Percentiles rank a stretch among this genome's conserved stretches.
Conservation (phyloP, 2,329 filamentous ascomycete species). For the Cladobotryum protrusum region DNA sequence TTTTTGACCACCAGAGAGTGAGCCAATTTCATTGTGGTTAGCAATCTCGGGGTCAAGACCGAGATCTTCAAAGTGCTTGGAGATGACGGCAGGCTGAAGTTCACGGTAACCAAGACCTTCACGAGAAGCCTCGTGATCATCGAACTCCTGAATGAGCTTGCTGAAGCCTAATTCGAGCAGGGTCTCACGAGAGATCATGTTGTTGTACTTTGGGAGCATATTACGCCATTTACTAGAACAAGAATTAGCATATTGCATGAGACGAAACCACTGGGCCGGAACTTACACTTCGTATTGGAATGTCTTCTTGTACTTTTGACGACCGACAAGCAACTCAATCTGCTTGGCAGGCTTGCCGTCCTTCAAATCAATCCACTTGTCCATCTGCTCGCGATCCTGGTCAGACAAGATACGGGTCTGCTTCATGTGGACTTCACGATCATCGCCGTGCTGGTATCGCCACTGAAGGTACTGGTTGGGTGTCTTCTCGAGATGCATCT, state of each 20-base stretch:
- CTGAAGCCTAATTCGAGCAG: slow-evolving; percentile 77
- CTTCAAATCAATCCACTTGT: slow-evolving; percentile 76
- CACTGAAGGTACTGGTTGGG: slow-evolving; percentile 98
- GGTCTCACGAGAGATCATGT: slow-evolving; percentile 87
- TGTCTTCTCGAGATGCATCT: slow-evolving; percentile 99
- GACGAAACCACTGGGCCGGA: background rate
- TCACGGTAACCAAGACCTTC: slow-evolving; percentile 95
- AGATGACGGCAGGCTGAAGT: slow-evolving; percentile 87
- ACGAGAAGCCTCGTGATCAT: slow-evolving; percentile 97
- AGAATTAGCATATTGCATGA: background rate
- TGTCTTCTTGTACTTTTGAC: slow-evolving; percentile 98
- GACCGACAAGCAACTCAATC: slow-evolving; percentile 85
- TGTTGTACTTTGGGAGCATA: slow-evolving; percentile 88
- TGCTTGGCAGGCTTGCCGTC: slow-evolving; percentile 74
- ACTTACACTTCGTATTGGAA: slow-evolving; percentile 94
- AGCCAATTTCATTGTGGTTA: slow-evolving; percentile 97
- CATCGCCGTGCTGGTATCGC: slow-evolving; percentile 95
- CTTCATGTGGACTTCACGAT: slow-evolving; percentile 95
- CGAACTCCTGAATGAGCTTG: slow-evolving; percentile 96
- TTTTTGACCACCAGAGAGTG: slow-evolving; percentile 93
- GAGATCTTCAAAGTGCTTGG: slow-evolving; percentile 96
- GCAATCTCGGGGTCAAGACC: slow-evolving; percentile 96
- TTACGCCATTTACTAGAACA: slow-evolving; percentile 72
- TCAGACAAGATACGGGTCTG: slow-evolving; percentile 86
- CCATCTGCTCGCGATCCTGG: slow-evolving; percentile 84